Evolutionary conservation across 768 basidiomycete genomes (phyloP), one percentile per base, ranked within the genome.

Genomic region (Dendrothele bispora): DNA sequence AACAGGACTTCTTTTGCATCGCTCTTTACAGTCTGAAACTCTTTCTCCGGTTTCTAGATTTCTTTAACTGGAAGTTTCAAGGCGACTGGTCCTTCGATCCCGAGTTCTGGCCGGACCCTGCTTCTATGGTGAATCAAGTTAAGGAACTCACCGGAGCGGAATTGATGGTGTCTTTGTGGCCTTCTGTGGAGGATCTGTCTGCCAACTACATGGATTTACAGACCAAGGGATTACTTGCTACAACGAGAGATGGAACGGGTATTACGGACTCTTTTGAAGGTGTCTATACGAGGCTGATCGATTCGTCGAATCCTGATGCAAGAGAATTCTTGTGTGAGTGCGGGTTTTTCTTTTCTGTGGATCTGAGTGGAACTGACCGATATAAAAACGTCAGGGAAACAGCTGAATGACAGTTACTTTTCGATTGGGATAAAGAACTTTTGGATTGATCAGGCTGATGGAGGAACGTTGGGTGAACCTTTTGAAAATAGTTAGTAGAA

Each of bases 111-210:
- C 68, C 68, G 2, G 65, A 68, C 48, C 66, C 65, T 36, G 60
- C 59, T 8, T 53, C 29, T 17, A 69, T 69, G 68, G 64, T 65
- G 7, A 57, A 61, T 17, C 49, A 61, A 42, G 68, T 68, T 26
- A 69, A 68, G 44, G 53, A 50, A 5, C 57, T 68, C 26, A 69
- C 68, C 8, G 68, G 68, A 1, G 68, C 68, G 8, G 66, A 69
- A 48, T 61, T 69, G 61, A 69, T 69, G 68, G 68, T 68, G 7
- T 69, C 68, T 7, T 54, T 69, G 27, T 69, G 68, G 68, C 68
- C 68, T 2, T 68, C 66, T 40, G 65, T 69, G 18, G 68, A 69
- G 50, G 68, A 68, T 45, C 46, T 63, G n/a, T 69, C 68, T 3
- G 58, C 52, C 29, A 69, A 69, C 40, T 69, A 69, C 45, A 46